Base-by-base conservation (phyloP, 176 grass and related monocot genomes). In the Areca catechu region DNA sequence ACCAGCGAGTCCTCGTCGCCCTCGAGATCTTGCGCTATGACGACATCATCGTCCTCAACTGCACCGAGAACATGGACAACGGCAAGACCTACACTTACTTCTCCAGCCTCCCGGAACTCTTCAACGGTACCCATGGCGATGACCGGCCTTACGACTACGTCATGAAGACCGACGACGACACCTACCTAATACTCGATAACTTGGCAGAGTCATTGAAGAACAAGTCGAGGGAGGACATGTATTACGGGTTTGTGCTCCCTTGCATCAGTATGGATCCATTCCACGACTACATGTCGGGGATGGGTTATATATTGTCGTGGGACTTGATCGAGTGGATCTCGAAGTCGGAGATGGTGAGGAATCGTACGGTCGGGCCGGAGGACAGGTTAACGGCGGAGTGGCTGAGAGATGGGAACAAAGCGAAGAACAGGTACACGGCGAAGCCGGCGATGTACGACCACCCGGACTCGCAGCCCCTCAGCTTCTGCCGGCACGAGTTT, bases 111-210 rank as follows among this genome's bases (percentile, higher is more conserved):
- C n/a, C n/a, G 0, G 79, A 16, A 5, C 69, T 81, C 57, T 56
- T 78, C 63, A 53, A 18, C 43, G 57, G 7, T 34, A 10, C 17
- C 3, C 63, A 49, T 19, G 69, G 51, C 55, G 7, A 15, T 50
- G 14, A 20, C 0, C 59, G 23, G 0, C 71, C 84, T 5, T 96
- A 90, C 62, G 86, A 96, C 76, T 96, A 87, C 59, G 83, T 80
- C 30, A 76, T 87, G 71, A 96, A 96, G 86, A 78, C 74, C 51
- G 91, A 96, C 48, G 86, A 96, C 61, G 86, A 96, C 77, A 84
- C 86, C 56, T 96, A 87, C 74, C 57, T 96, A 1, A 67, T 50
- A 56, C 74, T 96, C 57, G 86, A 76, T 49, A 73, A 63, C 48
- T 63, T 96, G 59, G 79, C 57, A 49, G 53, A 70, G 24, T 65